Conservation (phyloP, 306 rosid genomes). For the Prunus salicina region DNA sequence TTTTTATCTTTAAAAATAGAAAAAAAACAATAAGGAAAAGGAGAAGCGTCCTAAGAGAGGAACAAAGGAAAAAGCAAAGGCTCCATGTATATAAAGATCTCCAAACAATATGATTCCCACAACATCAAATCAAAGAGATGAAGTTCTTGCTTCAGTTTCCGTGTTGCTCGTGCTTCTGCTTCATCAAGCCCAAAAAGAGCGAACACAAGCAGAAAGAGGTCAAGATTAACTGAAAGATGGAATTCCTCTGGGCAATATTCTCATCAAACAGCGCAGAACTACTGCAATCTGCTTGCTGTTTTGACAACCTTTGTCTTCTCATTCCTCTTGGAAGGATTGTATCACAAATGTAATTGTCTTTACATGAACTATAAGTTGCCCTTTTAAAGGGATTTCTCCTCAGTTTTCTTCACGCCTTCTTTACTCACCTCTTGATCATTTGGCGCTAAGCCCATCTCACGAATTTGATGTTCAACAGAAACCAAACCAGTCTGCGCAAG, state of each 20-base stretch:
- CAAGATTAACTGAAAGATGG: constrained; percentile 34
- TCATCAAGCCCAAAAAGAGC: constrained; percentile 39
- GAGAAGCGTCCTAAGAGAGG: constrained; percentile 23
- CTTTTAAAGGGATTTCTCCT: constrained; percentile 18
- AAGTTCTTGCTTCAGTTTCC: constrained; percentile 53
- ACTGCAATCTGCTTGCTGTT: constrained; percentile 11
- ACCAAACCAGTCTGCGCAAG: constrained; percentile 83
- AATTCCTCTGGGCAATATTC: constrained; percentile 2
- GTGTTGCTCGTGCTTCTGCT: constrained; percentile 60
- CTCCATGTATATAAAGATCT: constrained; percentile 17
- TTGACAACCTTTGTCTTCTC: constrained; percentile 1
- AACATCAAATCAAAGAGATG: constrained; percentile 34
- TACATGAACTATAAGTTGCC: not conserved
- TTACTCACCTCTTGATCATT: constrained; percentile 36
- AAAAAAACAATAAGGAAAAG: not conserved
- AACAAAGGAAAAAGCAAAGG: not conserved
- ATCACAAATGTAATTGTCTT: constrained; percentile 4
- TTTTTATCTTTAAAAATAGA: constrained; percentile 7
- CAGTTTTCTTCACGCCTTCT: constrained; percentile 24
- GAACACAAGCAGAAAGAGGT: constrained; percentile 46
- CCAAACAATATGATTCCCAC: constrained; percentile 18
- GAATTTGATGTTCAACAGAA: constrained; percentile 75
- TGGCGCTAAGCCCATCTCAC: constrained; percentile 60
- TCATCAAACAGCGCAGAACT: constrained; percentile 10
- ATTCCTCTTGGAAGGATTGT: constrained; percentile 16